Evolutionary conservation across 2,329 filamentous ascomycete species (phyloP).

Genomic region (Samsoniella hepiali): DNA sequence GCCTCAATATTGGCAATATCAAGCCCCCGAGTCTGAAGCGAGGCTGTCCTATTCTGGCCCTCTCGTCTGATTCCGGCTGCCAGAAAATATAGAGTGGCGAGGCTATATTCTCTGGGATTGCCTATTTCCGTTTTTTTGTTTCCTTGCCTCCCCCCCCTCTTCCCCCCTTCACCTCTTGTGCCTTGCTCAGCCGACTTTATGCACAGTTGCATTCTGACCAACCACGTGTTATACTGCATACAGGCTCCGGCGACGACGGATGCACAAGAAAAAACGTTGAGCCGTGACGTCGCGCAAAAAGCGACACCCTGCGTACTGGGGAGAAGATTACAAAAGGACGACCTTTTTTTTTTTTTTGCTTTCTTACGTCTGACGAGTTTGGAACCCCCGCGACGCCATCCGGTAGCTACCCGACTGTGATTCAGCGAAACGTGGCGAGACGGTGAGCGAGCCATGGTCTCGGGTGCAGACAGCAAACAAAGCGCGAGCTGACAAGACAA

Average conservation of each 20-base stretch:
- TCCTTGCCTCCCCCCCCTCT: not conserved
- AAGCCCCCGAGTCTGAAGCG: conserved; percentile 4
- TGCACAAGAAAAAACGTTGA: not conserved
- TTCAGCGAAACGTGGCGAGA: not conserved
- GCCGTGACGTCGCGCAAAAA: conserved; percentile 3
- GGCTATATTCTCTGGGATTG: not conserved
- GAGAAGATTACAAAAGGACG: no score
- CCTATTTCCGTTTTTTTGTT: not conserved
- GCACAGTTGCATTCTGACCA: conserved; percentile 16
- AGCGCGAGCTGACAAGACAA: not conserved
- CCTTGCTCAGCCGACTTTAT: conserved; percentile 10
- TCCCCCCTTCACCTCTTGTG: not conserved
- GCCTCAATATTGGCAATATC: conserved; percentile 9
- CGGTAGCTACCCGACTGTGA: not conserved
- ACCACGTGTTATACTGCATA: conserved; percentile 18
- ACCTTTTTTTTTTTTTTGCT: not conserved
- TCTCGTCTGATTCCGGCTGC: not conserved
- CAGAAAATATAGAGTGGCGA: not conserved
- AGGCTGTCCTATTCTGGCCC: not conserved
- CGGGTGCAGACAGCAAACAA: not conserved
- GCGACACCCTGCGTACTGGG: not conserved
- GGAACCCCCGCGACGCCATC: no score
- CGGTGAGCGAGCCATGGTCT: conserved; percentile 7
- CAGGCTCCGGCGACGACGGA: conserved; percentile 1
- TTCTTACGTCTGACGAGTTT: not conserved